A percentile compares a stretch with the other conserved stretches of the same genome.
Conservation (phyloP, 805 yeast species). For the Priceomyces fermenticarens region DNA sequence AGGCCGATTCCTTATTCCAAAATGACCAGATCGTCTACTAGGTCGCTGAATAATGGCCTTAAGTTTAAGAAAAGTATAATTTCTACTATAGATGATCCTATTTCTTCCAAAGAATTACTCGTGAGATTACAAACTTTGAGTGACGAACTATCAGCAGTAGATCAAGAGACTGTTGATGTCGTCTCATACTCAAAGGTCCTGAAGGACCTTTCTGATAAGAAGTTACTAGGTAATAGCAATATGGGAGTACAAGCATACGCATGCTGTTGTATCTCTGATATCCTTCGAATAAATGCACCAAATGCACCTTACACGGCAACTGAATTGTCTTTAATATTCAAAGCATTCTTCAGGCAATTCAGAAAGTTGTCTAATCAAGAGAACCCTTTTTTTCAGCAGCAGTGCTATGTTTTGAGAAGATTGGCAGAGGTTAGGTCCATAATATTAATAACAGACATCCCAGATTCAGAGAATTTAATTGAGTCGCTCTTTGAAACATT, state of each 20-base stretch:
- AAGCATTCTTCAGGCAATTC: conserved; percentile 62
- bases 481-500: conserved; percentile 57
- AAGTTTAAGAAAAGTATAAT: conserved; percentile 47
- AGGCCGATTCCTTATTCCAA: not conserved
- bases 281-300: conserved; percentile 78
- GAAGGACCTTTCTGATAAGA: conserved; percentile 53
- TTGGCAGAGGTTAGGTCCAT: conserved; percentile 74
- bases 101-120: conserved; percentile 61
- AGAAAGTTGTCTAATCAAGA: conserved; percentile 51
- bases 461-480: conserved; percentile 55
- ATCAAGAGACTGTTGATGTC: conserved; percentile 57
- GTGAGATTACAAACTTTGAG: conserved; percentile 54
- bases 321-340: conserved; percentile 64
- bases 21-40: conserved; percentile 2
- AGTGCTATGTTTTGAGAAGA: conserved; percentile 60
- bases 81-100: conserved; percentile 54
- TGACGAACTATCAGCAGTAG: conserved; percentile 59
- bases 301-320: conserved; percentile 79
- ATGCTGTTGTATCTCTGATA: conserved; percentile 74
- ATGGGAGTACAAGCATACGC: conserved; percentile 65
- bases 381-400: conserved; percentile 60
- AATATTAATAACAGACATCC: conserved; percentile 71
- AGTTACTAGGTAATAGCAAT: conserved; percentile 59
- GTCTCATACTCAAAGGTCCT: conserved; percentile 40
- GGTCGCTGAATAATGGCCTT: conserved; percentile 3